Conservation (phyloP, 768 basidiomycete genomes). For the Hygrophorus pudorinus region DNA sequence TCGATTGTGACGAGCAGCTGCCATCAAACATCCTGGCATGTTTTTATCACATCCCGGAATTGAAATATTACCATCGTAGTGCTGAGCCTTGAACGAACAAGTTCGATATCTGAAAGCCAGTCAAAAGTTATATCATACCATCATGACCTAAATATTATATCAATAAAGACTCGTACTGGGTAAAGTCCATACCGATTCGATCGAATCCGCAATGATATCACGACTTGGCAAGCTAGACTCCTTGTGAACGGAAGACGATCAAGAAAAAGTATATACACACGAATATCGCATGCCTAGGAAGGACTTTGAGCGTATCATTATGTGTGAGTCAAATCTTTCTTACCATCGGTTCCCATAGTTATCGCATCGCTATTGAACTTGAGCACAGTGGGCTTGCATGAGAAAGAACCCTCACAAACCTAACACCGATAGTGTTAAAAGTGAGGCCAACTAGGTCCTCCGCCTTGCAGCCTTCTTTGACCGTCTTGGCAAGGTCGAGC, state of each 20-base stretch:
- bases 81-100: conserved; percentile 49
- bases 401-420: conserved; percentile 29
- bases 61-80: conserved; percentile 82
- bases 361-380: conserved; percentile 57
- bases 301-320: not conserved
- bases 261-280: conserved; percentile 31
- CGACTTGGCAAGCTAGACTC: conserved; percentile 66
- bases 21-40: conserved; percentile 86
- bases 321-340: conserved; percentile 9
- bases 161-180: not conserved
- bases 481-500: conserved; percentile 70
- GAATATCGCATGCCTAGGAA: conserved; percentile 76
- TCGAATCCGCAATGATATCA: conserved; percentile 84
- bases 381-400: not conserved
- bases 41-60: conserved; percentile 90
- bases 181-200: conserved; percentile 53
- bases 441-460: conserved; percentile 75
- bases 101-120: conserved; percentile 1
- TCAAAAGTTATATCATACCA: conserved; percentile 26
- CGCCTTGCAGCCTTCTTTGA: conserved; percentile 75
- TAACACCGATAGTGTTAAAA: conserved; percentile 81
- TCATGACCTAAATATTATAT: conserved; percentile 33
- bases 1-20: conserved; percentile 77
- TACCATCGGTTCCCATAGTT: conserved; percentile 84
- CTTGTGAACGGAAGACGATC: not conserved